A percentile compares a stretch with the other conserved stretches of the same genome.
Evolutionary conservation across 2,329 filamentous ascomycete species (phyloP).

Genomic region (Pyrenophora teres): DNA sequence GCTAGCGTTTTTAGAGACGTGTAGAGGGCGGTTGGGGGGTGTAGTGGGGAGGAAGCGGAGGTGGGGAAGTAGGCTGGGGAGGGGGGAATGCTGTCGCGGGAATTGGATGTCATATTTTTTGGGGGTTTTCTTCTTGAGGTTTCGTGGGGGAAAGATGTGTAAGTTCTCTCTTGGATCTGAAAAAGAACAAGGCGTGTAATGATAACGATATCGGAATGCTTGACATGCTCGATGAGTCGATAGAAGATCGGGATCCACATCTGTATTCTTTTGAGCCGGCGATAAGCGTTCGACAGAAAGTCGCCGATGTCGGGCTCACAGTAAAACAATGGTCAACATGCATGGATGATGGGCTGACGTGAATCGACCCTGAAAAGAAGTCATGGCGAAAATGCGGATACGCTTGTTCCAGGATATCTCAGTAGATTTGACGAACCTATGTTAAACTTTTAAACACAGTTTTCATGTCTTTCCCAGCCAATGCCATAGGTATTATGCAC

Average conservation of each 20-base stretch:
- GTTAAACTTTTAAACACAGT: background rate
- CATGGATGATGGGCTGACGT: background rate
- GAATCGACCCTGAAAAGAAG: too few species aligned
- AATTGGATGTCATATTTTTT: slow-evolving; percentile 5
- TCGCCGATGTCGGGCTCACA: slow-evolving; percentile 8
- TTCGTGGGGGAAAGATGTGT: background rate
- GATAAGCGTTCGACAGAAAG: slow-evolving; percentile 5
- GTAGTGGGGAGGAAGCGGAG: slow-evolving; percentile 34
- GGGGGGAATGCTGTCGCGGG: slow-evolving; percentile 24
- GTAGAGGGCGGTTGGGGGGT: slow-evolving; percentile 42
- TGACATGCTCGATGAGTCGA: background rate
- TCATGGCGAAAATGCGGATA: too few species aligned
- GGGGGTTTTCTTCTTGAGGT: too few species aligned
- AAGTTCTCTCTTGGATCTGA: background rate
- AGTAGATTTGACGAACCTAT: background rate
- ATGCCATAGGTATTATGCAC: background rate
- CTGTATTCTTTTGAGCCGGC: slow-evolving; percentile 3
- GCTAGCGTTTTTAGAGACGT: slow-evolving; percentile 21
- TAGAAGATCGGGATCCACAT: background rate
- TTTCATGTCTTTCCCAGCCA: background rate
- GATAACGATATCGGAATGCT: background rate
- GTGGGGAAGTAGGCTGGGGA: slow-evolving; percentile 46
- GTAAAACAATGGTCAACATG: background rate
- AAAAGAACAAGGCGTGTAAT: background rate
- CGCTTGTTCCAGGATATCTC: background rate